Base-by-base conservation (phyloP, 148 eudicot species). In the Polygonum aviculare region DNA sequence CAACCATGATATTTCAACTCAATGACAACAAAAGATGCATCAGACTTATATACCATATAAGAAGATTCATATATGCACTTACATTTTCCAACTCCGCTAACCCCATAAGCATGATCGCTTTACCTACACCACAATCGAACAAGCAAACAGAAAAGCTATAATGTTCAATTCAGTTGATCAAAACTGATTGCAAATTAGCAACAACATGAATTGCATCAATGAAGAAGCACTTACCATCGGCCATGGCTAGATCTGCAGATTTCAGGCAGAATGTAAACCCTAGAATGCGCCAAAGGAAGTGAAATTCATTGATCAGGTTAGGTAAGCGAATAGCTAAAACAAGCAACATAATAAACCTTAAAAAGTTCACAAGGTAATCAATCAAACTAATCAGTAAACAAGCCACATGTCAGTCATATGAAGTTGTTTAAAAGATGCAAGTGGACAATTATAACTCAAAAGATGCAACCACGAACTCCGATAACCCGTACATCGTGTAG, bases 11-110 rank as follows among this genome's bases (percentile, higher is more conserved):
- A 59, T n/a, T 21, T 59, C 35, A 59, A 59, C 65, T 59, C 65
- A 12, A 59, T 22, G 3, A 59, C 4, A 21, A 0, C 62, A 6
- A 55, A 55, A 55, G 16, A 55, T 55, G 62, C 62, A 55, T 55
- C 62, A 39, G 4, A 39, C 5, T 39, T 39, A n/a, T 39, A 39
- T 5, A 3, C 5, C 40, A 39, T 39, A 1, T 5, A 39, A 39
- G 4, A 39, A 39, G 40, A 39, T 39, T 39, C 33, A 10, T 9
- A 54, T 21, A 16, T n/a, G n/a, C 36, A 85, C 97, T 88, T 78
- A 92, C 97, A 97, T 81, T 94, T 94, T 67, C 98, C 98, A 69
- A 93, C 93, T 39, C 98, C 98, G 41, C 92, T 87, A 18, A 92
- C 98, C 98, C 98, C 97, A 94, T 90, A 22, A 94, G 80, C 75